Evolutionary conservation across 2,329 filamentous ascomycete genomes (phyloP), one percentile per base, ranked within the genome.

Genomic region (Phyllosticta capitalensis): DNA sequence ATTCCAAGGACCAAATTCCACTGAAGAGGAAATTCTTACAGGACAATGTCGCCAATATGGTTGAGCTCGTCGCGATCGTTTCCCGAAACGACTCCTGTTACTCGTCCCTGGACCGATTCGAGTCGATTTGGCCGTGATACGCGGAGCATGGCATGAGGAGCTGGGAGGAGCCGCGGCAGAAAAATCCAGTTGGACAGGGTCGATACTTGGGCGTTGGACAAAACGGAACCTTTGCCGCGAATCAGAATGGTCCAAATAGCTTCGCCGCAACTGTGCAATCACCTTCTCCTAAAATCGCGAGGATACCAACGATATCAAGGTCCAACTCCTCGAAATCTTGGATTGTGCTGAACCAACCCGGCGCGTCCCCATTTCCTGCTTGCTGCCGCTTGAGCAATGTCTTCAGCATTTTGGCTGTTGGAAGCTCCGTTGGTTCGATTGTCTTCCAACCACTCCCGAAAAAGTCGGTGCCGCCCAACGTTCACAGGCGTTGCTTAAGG

Each of bases 231-330:
- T 67, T 81, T 78, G 52, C 78, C 78, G 26, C n/a, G n/a, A n/a
- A n/a, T n/a, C n/a, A n/a, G n/a, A n/a, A n/a, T n/a, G n/a, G n/a
- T n/a, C n/a, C n/a, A n/a, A n/a, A n/a, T n/a, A n/a, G n/a, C n/a
- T n/a, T n/a, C n/a, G n/a, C n/a, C n/a, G n/a, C n/a, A n/a, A n/a
- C n/a, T n/a, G n/a, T n/a, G n/a, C n/a, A n/a, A n/a, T n/a, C n/a
- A n/a, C n/a, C n/a, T n/a, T n/a, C n/a, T n/a, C n/a, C n/a, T n/a
- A 81, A 68, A 62, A 81, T 77, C 60, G 78, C 78, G n/a, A 81
- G 75, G 65, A 80, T 80, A 66, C 79, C 79, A 61, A 82, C 79
- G 54, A 81, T 81, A 64, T 82, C 79, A 54, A 81, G 75, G 64
- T 81, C 78, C 55, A 81, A 72, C 55, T 74, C 49, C 17, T 19